Evolutionary conservation across 1,284 basidiomycete genomes (phyloP).

Genomic region (Moniliophthora roreri): DNA sequence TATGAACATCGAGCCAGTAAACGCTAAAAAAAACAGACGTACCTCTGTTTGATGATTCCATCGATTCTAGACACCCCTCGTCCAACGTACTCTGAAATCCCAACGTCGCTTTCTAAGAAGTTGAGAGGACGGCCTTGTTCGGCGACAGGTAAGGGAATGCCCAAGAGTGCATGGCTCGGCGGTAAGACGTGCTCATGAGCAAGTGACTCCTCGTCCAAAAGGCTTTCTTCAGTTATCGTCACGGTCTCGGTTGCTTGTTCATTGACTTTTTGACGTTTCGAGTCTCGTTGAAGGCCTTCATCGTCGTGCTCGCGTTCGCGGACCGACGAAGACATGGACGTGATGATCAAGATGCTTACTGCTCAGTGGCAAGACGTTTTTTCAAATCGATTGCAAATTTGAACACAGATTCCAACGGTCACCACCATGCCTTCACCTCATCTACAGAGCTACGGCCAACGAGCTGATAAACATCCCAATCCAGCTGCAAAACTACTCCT

Average conservation of each 20-base stretch:
- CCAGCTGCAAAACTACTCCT: slow-evolving; percentile 78
- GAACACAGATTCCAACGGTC: neutral
- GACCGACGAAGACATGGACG: slow-evolving; percentile 32
- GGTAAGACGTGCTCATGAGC: slow-evolving; percentile 57
- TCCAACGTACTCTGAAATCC: slow-evolving; percentile 87
- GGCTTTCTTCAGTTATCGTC: slow-evolving; percentile 15
- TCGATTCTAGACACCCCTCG: slow-evolving; percentile 70
- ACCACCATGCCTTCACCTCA: slow-evolving; percentile 40
- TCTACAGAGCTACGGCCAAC: slow-evolving; percentile 61
- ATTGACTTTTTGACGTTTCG: slow-evolving; percentile 59
- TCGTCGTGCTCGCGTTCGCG: slow-evolving; percentile 57
- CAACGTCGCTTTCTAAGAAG: slow-evolving; percentile 82
- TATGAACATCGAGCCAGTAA: slow-evolving; percentile 9
- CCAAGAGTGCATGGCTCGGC: slow-evolving; percentile 68
- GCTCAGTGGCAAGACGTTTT: no score
- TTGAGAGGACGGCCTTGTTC: slow-evolving; percentile 51
- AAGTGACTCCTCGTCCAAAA: slow-evolving; percentile 17
- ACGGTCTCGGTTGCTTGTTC: slow-evolving; percentile 13
- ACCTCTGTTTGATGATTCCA: slow-evolving; percentile 96
- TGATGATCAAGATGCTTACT: slow-evolving; percentile 9
- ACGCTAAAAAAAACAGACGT: slow-evolving; percentile 18
- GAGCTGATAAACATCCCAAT: slow-evolving; percentile 66
- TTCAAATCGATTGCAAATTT: no score
- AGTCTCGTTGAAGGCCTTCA: slow-evolving; percentile 40
- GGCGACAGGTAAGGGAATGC: slow-evolving; percentile 49